These are phyloP conservation scores for Pseudogymnoascus sp. DNA, from an alignment of 2,329 filamentous ascomycete genomes.

Conservation along the genomic window DNA sequence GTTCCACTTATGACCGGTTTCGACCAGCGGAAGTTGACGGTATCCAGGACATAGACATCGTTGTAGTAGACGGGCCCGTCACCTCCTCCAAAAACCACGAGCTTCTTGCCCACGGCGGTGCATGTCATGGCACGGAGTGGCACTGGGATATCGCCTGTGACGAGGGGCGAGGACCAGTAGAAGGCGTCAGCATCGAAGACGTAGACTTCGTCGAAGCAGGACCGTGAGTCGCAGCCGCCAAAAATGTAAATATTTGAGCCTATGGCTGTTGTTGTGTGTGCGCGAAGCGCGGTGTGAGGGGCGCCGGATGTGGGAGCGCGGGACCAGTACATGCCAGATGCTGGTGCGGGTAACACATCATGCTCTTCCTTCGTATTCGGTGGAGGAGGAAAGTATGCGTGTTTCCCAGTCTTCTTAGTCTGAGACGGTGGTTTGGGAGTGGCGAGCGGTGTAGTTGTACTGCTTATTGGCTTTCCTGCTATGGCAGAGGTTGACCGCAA, in stretches of 20 bases:
- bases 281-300: conserved; percentile 51
- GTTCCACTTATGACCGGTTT: conserved; percentile 47
- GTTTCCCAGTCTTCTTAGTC: conserved; percentile 27
- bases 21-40: conserved; percentile 58
- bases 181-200: conserved; percentile 62
- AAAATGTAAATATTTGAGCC: conserved; percentile 61
- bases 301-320: conserved; percentile 54
- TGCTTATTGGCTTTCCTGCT: conserved; percentile 21
- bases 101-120: conserved; percentile 61
- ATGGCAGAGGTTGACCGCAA: conserved; percentile 41
- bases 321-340: conserved; percentile 67
- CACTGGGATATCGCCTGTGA: conserved; percentile 55
- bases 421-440: neutral
- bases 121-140: conserved; percentile 63
- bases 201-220: conserved; percentile 62
- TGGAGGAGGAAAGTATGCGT: conserved; percentile 47
- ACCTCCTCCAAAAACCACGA: conserved; percentile 61
- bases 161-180: conserved; percentile 57
- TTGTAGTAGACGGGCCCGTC: conserved; percentile 65
- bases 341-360: conserved; percentile 53
- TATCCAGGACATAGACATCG: conserved; percentile 64
- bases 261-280: conserved; percentile 58
- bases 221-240: conserved; percentile 56
- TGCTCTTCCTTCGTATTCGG: conserved; percentile 47
- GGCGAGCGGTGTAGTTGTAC: neutral